Percentiles rank a stretch among this genome's conserved stretches.
These are phyloP conservation scores for Solanum verrucosum DNA, from an alignment of 257 asterid genomes.

Conservation along the genomic window DNA sequence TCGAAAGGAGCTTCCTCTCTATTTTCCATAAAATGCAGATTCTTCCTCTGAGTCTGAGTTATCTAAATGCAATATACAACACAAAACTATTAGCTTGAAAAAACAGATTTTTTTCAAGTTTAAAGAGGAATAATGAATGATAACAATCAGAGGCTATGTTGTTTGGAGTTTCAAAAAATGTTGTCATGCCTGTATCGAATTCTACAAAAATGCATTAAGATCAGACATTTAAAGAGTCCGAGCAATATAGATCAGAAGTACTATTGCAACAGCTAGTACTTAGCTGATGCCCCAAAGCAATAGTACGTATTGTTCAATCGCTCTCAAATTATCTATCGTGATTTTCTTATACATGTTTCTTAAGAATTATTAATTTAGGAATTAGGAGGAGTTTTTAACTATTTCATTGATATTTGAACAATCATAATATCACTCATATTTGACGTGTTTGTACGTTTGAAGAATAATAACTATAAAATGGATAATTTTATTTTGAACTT, in stretches of 20 bases:
- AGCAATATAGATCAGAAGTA: neutral
- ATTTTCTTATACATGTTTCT: neutral
- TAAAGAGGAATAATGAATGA: neutral
- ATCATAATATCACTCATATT: neutral
- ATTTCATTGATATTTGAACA: neutral
- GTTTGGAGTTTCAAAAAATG: neutral
- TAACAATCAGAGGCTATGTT: neutral
- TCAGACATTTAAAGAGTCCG: neutral
- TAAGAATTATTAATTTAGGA: neutral
- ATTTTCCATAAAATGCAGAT: conserved; percentile 16
- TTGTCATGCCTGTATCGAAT: neutral
- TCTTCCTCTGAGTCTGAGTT: conserved; percentile 2
- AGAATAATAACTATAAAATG: neutral
- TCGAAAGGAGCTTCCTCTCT: conserved; percentile 12
- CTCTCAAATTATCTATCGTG: neutral
- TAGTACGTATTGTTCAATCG: neutral
- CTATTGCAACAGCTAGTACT: neutral
- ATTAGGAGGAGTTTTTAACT: neutral
- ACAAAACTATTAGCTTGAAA: neutral
- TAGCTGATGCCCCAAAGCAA: no score
- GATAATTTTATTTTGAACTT: neutral
- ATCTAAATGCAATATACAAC: neutral
- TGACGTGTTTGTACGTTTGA: neutral
- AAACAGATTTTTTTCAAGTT: neutral
- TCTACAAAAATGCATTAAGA: neutral